Conservation (phyloP, 1,139 yeast genomes). For the Saccharomyces hybrid region DNA sequence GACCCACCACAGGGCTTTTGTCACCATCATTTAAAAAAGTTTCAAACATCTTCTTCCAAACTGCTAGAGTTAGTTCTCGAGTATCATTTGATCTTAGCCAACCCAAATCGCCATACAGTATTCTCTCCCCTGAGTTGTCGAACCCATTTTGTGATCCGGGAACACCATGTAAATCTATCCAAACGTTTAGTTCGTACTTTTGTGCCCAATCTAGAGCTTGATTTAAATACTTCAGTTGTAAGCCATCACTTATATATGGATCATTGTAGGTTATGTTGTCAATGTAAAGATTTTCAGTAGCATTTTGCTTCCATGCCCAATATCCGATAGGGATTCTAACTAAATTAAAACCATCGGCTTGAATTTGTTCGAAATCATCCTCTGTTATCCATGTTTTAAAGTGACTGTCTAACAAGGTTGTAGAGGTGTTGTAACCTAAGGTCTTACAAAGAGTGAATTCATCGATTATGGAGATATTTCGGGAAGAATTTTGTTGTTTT, state of each 20-base stretch:
- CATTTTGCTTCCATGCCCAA: slow-evolving; percentile 49
- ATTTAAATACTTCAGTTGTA: slow-evolving; percentile 46
- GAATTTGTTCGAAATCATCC: slow-evolving; percentile 44
- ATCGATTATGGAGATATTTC: slow-evolving; percentile 42
- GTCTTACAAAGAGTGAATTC: slow-evolving; percentile 47
- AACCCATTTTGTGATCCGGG: slow-evolving; percentile 70
- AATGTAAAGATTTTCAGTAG: slow-evolving; percentile 22
- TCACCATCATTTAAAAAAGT: slow-evolving; percentile 51
- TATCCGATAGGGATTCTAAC: slow-evolving; percentile 62
- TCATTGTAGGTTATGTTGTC: slow-evolving; percentile 32
- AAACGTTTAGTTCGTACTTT: slow-evolving; percentile 43
- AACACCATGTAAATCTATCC: slow-evolving; percentile 60
- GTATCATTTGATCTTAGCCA: slow-evolving; percentile 45
- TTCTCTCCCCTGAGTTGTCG: slow-evolving; percentile 55
- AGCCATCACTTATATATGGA: slow-evolving; percentile 49
- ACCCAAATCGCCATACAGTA: slow-evolving; percentile 35
- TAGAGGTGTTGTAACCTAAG: slow-evolving; percentile 43
- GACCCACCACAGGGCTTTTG: slow-evolving; percentile 47
- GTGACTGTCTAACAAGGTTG: slow-evolving; percentile 39
- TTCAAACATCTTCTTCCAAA: slow-evolving; percentile 39
- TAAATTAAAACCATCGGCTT: slow-evolving; percentile 46
- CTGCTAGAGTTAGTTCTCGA: slow-evolving; percentile 38
- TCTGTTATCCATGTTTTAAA: slow-evolving; percentile 51
- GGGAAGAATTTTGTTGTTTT: not conserved
- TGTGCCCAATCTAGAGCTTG: slow-evolving; percentile 50